phyloP scores from a whole-genome alignment of 768 basidiomycete genomes.

The Russula olivacea region DNA sequence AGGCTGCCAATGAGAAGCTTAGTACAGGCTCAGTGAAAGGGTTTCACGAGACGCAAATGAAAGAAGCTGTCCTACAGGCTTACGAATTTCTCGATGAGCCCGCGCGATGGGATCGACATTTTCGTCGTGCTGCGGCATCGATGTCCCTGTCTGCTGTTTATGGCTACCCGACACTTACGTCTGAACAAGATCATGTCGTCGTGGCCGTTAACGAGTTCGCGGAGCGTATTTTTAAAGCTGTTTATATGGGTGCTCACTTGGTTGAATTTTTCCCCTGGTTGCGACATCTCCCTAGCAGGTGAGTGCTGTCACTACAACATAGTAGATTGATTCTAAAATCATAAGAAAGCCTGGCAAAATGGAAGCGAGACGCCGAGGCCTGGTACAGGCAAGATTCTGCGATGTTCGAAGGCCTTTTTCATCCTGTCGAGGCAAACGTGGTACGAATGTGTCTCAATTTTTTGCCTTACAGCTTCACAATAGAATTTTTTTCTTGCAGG shows the following conservation, averaged over 20 bases:
- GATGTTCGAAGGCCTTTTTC: background rate
- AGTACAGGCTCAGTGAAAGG: background rate
- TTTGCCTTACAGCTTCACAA: background rate
- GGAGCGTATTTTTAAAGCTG: background rate
- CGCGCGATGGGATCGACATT: background rate
- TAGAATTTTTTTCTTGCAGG: background rate
- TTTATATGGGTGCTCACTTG: background rate
- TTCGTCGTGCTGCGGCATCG: background rate
- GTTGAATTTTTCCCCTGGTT: constrained; percentile 2
- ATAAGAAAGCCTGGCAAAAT: background rate
- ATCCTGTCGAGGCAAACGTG: background rate
- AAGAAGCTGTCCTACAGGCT: background rate
- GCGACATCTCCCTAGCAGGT: background rate
- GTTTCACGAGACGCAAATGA: background rate
- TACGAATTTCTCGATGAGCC: background rate
- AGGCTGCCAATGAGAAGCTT: background rate
- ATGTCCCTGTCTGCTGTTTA: background rate
- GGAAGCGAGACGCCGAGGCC: background rate
- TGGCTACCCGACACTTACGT: background rate
- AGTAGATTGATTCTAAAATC: background rate
- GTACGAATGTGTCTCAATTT: background rate
- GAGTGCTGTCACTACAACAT: background rate
- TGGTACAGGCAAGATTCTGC: background rate
- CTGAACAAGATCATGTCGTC: background rate
- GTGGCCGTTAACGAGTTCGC: background rate